Evolutionary conservation across 768 basidiomycete species (phyloP).

Genomic region (Calocybe cyanea): DNA sequence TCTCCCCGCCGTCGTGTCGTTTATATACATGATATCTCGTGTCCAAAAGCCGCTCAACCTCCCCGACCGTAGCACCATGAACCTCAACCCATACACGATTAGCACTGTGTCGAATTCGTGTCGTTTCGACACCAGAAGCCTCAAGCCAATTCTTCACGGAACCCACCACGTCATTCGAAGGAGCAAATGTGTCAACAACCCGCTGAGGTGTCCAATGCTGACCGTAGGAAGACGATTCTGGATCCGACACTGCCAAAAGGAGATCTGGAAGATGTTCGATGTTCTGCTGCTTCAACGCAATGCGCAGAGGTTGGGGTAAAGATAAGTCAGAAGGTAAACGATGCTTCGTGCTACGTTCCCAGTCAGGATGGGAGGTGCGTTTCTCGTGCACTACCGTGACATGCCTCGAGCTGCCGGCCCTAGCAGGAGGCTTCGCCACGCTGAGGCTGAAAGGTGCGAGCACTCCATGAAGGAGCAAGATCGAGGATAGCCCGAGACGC

Average conservation of each 20-base stretch:
- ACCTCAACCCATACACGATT: slow-evolving; percentile 30
- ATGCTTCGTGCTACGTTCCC: background rate
- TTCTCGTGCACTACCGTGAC: slow-evolving; percentile 28
- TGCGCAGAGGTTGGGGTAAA: slow-evolving; percentile 24
- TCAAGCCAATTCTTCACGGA: slow-evolving; percentile 28
- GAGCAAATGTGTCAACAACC: slow-evolving; percentile 28
- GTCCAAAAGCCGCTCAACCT: slow-evolving; percentile 27
- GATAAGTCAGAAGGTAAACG: background rate
- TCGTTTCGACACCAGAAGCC: slow-evolving; percentile 19
- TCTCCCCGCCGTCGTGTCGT: slow-evolving; percentile 24
- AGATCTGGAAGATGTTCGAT: slow-evolving; percentile 24
- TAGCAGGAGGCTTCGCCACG: background rate
- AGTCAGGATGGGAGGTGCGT: slow-evolving; percentile 14
- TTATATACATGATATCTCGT: slow-evolving; percentile 30
- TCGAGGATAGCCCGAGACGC: no score
- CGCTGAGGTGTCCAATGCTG: slow-evolving; percentile 29
- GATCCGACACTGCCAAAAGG: slow-evolving; percentile 32
- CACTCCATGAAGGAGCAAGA: no score
- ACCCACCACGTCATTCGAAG: slow-evolving; percentile 20
- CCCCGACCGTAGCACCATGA: slow-evolving; percentile 21
- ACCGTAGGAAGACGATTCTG: slow-evolving; percentile 30
- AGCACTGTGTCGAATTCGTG: slow-evolving; percentile 19
- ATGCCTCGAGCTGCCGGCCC: slow-evolving; percentile 5
- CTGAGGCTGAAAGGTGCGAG: background rate
- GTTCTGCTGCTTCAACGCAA: slow-evolving; percentile 32